Conservation (phyloP, 495 filamentous ascomycete genomes). For the Neurospora sp. region DNA sequence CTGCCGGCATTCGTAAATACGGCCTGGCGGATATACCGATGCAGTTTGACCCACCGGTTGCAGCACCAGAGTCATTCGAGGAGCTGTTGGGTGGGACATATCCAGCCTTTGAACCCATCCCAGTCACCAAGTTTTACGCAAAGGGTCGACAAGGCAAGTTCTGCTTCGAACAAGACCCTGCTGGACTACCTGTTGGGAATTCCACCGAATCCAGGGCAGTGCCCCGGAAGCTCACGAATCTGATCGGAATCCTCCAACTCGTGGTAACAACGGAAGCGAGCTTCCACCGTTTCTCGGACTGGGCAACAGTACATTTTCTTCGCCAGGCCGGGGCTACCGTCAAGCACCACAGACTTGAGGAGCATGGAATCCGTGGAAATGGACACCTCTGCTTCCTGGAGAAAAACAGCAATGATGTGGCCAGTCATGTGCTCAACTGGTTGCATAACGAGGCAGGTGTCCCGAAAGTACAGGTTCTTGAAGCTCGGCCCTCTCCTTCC, state of each 20-base stretch:
- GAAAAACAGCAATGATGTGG: conserved; percentile 46
- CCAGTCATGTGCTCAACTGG: conserved; percentile 19
- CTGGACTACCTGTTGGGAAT: conserved; percentile 21
- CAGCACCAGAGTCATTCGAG: background rate
- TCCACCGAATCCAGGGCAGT: conserved; percentile 23
- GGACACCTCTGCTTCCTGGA: conserved; percentile 52
- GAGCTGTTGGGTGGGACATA: background rate
- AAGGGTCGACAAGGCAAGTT: background rate
- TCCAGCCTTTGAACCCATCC: background rate
- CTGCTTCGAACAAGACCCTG: background rate
- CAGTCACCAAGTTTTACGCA: background rate
- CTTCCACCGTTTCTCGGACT: conserved; percentile 48
- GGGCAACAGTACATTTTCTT: conserved; percentile 43
- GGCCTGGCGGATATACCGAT: conserved; percentile 39
- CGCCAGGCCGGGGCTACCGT: conserved; percentile 44
- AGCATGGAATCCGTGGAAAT: conserved; percentile 43
- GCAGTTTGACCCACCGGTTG: conserved; percentile 4
- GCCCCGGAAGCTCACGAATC: conserved; percentile 35
- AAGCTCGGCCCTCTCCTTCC: background rate
- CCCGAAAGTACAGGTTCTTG: background rate
- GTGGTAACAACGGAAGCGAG: conserved; percentile 44
- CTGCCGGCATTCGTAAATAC: conserved; percentile 15
- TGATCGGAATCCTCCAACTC: conserved; percentile 34
- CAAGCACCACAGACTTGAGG: conserved; percentile 34
- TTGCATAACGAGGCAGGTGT: background rate